Evolutionary conservation across 2,329 filamentous ascomycete species (phyloP).

Genomic region (Trichoderma atroviride): DNA sequence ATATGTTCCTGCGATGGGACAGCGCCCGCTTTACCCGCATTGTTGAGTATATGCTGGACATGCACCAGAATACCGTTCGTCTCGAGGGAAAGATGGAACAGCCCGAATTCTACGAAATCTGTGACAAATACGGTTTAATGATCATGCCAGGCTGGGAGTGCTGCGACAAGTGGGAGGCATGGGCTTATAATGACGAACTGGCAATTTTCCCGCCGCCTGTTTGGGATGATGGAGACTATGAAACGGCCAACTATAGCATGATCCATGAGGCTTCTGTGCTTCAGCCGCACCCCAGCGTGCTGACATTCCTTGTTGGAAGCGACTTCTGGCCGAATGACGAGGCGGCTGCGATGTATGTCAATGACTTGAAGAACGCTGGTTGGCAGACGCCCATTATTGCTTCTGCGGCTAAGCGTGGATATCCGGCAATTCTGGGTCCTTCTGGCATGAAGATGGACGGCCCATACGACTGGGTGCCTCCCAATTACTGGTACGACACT

Average conservation of each 20-base stretch:
- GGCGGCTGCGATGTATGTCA: conserved; percentile 56
- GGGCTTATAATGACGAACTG: conserved; percentile 61
- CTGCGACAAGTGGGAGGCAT: conserved; percentile 69
- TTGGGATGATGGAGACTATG: conserved; percentile 59
- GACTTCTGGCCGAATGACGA: conserved; percentile 65
- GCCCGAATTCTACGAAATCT: conserved; percentile 60
- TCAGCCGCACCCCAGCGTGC: conserved; percentile 61
- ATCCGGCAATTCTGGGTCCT: conserved; percentile 53
- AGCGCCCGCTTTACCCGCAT: conserved; percentile 50
- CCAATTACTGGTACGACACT: conserved; percentile 63
- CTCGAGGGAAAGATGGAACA: conserved; percentile 68
- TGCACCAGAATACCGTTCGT: conserved; percentile 65
- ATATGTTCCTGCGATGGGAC: conserved; percentile 64
- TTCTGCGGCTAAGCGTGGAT: conserved; percentile 59
- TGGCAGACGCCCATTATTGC: conserved; percentile 62
- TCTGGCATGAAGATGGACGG: conserved; percentile 68
- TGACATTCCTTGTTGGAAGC: conserved; percentile 62
- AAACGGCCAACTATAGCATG: conserved; percentile 57
- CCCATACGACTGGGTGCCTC: conserved; percentile 67
- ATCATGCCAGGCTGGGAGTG: conserved; percentile 67
- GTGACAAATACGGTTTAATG: conserved; percentile 63
- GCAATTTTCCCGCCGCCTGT: conserved; percentile 39
- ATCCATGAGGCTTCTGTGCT: conserved; percentile 62
- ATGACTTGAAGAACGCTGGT: conserved; percentile 52
- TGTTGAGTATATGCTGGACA: conserved; percentile 58